Conservation (phyloP, 2,329 filamentous ascomycete genomes). For the Cytospora leucostoma region DNA sequence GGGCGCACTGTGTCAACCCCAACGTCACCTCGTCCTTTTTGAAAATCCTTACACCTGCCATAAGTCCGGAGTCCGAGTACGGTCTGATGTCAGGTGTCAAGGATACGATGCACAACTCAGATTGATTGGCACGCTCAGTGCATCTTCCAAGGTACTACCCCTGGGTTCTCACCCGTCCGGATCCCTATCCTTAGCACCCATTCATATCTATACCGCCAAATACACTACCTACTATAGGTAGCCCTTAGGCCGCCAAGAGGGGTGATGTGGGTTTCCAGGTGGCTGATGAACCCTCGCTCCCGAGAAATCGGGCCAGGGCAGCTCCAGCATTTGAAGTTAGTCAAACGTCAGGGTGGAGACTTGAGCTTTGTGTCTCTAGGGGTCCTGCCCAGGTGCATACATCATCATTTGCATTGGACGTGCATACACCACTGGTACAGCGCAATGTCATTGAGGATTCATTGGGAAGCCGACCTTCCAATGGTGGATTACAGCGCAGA, state of each 20-base stretch:
- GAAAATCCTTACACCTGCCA: too few relatives aligned
- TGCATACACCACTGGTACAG: not conserved
- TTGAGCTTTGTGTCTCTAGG: not conserved
- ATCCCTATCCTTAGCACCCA: not conserved
- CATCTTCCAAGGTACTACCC: not conserved
- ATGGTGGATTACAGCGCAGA: too few relatives aligned
- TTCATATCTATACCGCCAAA: not conserved
- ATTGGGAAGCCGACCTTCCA: too few relatives aligned
- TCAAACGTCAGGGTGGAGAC: not conserved
- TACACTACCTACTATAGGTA: not conserved
- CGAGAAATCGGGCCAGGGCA: not conserved
- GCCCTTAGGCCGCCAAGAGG: not conserved
- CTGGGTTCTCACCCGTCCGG: not conserved
- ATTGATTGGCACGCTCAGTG: not conserved
- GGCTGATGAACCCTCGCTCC: not conserved
- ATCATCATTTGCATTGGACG: not conserved
- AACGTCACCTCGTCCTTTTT: constrained; percentile 9
- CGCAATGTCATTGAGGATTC: not conserved
- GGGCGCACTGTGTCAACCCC: not conserved
- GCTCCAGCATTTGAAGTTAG: not conserved
- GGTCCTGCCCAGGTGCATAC: too few relatives aligned
- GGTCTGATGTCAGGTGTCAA: not conserved
- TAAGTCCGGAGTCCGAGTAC: too few relatives aligned
- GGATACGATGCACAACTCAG: not conserved
- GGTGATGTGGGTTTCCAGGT: not conserved